These are phyloP conservation scores for Pyrenochaeta sp. DNA, from an alignment of 2,329 filamentous ascomycete genomes.

Conservation along the genomic window DNA sequence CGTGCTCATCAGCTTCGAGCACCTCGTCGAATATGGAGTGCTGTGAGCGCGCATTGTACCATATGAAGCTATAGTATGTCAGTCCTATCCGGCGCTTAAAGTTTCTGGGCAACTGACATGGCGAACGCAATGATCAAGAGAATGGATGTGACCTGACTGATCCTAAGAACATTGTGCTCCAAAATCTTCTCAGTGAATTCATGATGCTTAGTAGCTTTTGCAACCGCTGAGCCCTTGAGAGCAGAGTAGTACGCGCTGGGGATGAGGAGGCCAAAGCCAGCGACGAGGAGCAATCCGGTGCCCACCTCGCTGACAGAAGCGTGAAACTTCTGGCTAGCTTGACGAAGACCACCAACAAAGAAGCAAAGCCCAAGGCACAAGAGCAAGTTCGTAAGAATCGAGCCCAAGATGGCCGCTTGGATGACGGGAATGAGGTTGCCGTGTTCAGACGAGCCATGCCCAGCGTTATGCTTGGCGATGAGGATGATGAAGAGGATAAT, in stretches of 20 bases:
- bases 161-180: slow-evolving; percentile 45
- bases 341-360: slow-evolving; percentile 75
- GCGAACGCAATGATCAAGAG: slow-evolving; percentile 46
- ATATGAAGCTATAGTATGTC: slow-evolving; percentile 67
- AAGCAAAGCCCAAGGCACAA: slow-evolving; percentile 84
- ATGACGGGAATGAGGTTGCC: slow-evolving; percentile 69
- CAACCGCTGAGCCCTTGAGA: slow-evolving; percentile 54
- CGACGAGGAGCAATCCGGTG: slow-evolving; percentile 77
- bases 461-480: slow-evolving; percentile 58
- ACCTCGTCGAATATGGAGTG: slow-evolving; percentile 80
- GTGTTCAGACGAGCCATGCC: slow-evolving; percentile 53
- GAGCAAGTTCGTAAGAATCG: slow-evolving; percentile 81
- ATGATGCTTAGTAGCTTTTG: slow-evolving; percentile 35
- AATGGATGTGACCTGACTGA: slow-evolving; percentile 48
- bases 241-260: slow-evolving; percentile 47
- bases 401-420: slow-evolving; percentile 83
- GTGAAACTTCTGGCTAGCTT: slow-evolving; percentile 75
- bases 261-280: slow-evolving; percentile 64
- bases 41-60: slow-evolving; percentile 78
- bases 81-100: slow-evolving; percentile 62
- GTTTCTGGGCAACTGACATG: slow-evolving; percentile 58
- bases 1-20: slow-evolving; percentile 74
- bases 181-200: slow-evolving; percentile 44
- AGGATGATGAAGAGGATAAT: slow-evolving; percentile 84
- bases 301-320: slow-evolving; percentile 82